Percentiles rank a stretch among this genome's conserved stretches.
Evolutionary conservation across 371 early-diverging fungal species (phyloP).

Genomic region (Smittium mucronatum): DNA sequence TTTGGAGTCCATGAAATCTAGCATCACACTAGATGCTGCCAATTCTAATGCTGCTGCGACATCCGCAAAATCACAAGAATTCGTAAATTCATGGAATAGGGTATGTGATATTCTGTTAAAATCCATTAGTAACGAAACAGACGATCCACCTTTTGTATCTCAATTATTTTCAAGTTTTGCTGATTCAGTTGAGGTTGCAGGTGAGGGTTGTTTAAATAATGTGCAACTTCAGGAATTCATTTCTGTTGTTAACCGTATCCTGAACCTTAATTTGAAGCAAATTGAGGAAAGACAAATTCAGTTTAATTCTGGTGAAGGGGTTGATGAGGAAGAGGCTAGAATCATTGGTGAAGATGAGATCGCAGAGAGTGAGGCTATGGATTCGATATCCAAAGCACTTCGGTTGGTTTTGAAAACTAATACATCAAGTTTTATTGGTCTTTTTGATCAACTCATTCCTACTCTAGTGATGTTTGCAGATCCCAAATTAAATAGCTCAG

Average conservation of each 20-base stretch:
- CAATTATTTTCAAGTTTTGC: conserved; percentile 62
- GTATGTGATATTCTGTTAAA: conserved; percentile 54
- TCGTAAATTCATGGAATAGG: conserved; percentile 21
- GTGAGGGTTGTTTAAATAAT: conserved; percentile 46
- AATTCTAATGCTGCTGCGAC: background rate
- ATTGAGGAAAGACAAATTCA: conserved; percentile 54
- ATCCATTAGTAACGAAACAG: conserved; percentile 55
- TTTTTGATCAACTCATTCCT: conserved; percentile 65
- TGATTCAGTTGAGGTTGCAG: conserved; percentile 55
- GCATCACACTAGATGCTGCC: conserved; percentile 14
- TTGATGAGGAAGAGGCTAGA: conserved; percentile 84
- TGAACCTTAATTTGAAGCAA: conserved; percentile 54
- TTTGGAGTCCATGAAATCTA: conserved; percentile 31
- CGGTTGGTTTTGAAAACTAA: conserved; percentile 61
- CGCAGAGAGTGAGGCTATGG: conserved; percentile 64
- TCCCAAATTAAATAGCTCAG: conserved; percentile 44
- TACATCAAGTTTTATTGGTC: conserved; percentile 52
- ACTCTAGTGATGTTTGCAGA: conserved; percentile 26
- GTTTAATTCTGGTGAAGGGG: conserved; percentile 41
- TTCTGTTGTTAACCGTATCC: conserved; percentile 47
- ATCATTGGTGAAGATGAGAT: conserved; percentile 64
- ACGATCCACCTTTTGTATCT: conserved; percentile 52
- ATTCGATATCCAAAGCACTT: conserved; percentile 60
- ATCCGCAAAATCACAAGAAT: conserved; percentile 13
- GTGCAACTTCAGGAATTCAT: conserved; percentile 51